A percentile compares a stretch with the other conserved stretches of the same genome.
Conservation (phyloP, 2,329 filamentous ascomycete genomes). For the Claviceps fusiformis region DNA sequence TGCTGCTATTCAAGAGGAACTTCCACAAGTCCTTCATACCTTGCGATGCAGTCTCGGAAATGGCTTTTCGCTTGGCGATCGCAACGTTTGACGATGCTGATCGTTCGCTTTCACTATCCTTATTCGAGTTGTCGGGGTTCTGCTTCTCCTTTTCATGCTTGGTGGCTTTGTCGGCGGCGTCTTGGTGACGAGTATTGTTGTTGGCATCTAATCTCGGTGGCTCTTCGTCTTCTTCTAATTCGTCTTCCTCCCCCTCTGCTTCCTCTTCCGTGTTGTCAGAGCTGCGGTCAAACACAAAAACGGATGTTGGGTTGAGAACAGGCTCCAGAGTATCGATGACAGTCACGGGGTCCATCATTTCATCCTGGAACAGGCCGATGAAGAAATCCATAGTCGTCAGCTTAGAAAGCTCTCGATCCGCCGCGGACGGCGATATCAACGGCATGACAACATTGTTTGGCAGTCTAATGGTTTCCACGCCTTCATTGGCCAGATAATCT, state of each 20-base stretch:
- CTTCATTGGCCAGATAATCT: slow-evolving; percentile 31
- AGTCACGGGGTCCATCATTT: slow-evolving; percentile 64
- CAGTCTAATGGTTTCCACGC: slow-evolving; percentile 39
- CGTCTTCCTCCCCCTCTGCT: no score
- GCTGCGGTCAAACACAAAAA: slow-evolving; percentile 22
- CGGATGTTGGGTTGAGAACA: slow-evolving; percentile 62
- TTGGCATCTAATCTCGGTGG: background rate
- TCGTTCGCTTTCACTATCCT: background rate
- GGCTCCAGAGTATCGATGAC: slow-evolving; percentile 90
- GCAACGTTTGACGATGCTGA: slow-evolving; percentile 4
- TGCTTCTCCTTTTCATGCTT: background rate
- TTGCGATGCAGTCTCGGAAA: slow-evolving; percentile 39
- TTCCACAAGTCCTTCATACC: slow-evolving; percentile 66
- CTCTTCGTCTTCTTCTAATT: background rate
- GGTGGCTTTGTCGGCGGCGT: background rate
- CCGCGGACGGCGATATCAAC: slow-evolving; percentile 67
- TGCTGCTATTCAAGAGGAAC: slow-evolving; percentile 69
- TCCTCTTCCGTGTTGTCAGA: background rate
- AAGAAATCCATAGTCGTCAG: slow-evolving; percentile 97
- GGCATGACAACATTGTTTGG: slow-evolving; percentile 84
- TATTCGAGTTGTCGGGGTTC: background rate
- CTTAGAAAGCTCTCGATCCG: slow-evolving; percentile 82
- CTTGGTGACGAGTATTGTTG: background rate
- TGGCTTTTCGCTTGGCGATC: slow-evolving; percentile 18
- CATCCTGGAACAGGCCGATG: slow-evolving; percentile 72